A percentile compares a stretch with the other conserved stretches of the same genome.
Evolutionary conservation across 805 yeast genomes (phyloP).

Genomic region (Kodamaea jinghongensis): DNA sequence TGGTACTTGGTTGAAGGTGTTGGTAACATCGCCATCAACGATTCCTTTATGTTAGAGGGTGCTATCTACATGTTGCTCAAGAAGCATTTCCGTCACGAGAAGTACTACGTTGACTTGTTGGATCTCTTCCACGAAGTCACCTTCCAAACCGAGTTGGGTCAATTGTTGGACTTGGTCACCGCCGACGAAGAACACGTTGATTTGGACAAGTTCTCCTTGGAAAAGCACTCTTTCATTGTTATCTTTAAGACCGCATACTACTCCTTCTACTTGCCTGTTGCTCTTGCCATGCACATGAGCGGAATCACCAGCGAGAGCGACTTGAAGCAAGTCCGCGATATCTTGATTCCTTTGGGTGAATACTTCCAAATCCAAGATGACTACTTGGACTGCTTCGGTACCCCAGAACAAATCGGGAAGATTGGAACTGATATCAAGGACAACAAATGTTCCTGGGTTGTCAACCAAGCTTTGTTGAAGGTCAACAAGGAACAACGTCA

Average conservation of each 20-base stretch:
- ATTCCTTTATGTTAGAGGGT: slow-evolving; percentile 94
- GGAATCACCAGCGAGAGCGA: slow-evolving; percentile 71
- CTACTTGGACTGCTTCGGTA: slow-evolving; percentile 93
- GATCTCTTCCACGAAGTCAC: slow-evolving; percentile 97
- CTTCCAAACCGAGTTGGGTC: slow-evolving; percentile 97
- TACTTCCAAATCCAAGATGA: slow-evolving; percentile 99
- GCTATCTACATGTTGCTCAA: slow-evolving; percentile 87
- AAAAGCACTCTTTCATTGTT: slow-evolving; percentile 92
- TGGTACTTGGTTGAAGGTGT: slow-evolving; percentile 86
- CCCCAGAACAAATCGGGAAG: slow-evolving; percentile 96
- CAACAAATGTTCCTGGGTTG: slow-evolving; percentile 97
- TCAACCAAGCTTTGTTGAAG: slow-evolving; percentile 84
- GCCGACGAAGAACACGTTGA: slow-evolving; percentile 97
- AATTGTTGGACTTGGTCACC: slow-evolving; percentile 88
- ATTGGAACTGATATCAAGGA: slow-evolving; percentile 98
- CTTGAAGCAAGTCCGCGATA: slow-evolving; percentile 81
- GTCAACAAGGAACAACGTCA: slow-evolving; percentile 79
- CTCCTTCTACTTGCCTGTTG: slow-evolving; percentile 96
- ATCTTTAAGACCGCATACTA: slow-evolving; percentile 96
- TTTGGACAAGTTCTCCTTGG: slow-evolving; percentile 77
- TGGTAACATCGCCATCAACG: slow-evolving; percentile 93
- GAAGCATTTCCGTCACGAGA: slow-evolving; percentile 78
- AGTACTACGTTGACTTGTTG: slow-evolving; percentile 82
- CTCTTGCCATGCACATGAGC: slow-evolving; percentile 90
- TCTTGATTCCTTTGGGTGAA: slow-evolving; percentile 93